Conservation (phyloP, 2,329 filamentous ascomycete species). For the Zasmidium angulare region DNA sequence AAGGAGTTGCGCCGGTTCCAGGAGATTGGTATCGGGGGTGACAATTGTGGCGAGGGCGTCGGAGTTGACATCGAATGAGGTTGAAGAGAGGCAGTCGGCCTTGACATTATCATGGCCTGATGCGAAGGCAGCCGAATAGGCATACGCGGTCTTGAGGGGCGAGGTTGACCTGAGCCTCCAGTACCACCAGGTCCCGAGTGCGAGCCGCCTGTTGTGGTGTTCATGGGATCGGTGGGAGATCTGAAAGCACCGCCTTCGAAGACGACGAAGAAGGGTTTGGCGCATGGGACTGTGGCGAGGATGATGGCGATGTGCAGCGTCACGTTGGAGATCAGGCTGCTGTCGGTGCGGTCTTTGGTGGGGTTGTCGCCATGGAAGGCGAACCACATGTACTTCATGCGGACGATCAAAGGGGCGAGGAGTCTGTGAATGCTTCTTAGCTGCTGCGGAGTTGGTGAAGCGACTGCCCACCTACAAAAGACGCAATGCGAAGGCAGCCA, state of each 20-base stretch:
- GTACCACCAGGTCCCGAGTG: not conserved
- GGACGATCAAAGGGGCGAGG: conserved; percentile 20
- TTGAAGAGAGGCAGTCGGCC: no score
- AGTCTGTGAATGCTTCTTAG: conserved; percentile 9
- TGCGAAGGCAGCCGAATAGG: not conserved
- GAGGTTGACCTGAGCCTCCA: not conserved
- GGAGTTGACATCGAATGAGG: not conserved
- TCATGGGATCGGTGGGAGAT: conserved; percentile 6
- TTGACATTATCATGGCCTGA: not conserved
- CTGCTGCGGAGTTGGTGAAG: not conserved
- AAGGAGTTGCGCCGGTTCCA: not conserved
- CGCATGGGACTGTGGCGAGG: conserved; percentile 31
- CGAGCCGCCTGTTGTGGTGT: not conserved
- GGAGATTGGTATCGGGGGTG: not conserved
- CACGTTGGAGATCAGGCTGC: conserved; percentile 26
- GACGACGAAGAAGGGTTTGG: conserved; percentile 31
- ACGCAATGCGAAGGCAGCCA: conserved; percentile 26
- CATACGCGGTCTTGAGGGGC: not conserved
- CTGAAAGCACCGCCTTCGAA: conserved; percentile 21
- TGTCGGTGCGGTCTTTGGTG: conserved; percentile 16
- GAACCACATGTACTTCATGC: conserved; percentile 17
- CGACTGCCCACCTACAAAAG: conserved; percentile 21
- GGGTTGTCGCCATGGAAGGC: conserved; percentile 16
- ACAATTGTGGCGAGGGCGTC: not conserved
- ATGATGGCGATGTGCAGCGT: conserved; percentile 31